Conservation (phyloP, 2,329 filamentous ascomycete genomes). For the Verticillium zaregamsianum region DNA sequence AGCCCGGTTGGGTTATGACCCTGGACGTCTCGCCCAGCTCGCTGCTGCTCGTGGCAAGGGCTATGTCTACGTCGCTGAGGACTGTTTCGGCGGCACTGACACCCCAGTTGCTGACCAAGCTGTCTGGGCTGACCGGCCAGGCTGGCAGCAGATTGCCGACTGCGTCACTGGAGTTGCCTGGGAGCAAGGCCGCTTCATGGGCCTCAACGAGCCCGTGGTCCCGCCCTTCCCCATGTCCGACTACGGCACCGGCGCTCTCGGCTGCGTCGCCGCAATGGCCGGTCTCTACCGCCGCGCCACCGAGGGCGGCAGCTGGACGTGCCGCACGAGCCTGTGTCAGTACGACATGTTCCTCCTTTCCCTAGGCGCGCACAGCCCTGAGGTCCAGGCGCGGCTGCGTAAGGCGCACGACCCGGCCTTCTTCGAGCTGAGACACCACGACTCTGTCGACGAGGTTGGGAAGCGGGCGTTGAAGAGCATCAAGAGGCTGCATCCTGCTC, state of each 20-base stretch:
- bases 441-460: constrained; percentile 56
- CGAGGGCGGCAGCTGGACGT: constrained; percentile 27
- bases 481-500: constrained; percentile 29
- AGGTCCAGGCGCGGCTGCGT: constrained; percentile 42
- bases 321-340: constrained; percentile 27
- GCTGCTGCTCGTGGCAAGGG: constrained; percentile 47
- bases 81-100: constrained; percentile 59
- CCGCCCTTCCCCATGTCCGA: constrained; percentile 53
- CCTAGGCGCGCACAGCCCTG: constrained; percentile 41
- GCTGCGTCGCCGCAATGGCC: constrained; percentile 26
- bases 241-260: constrained; percentile 29
- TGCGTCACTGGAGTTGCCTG: constrained; percentile 50
- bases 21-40: constrained; percentile 41
- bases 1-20: constrained; percentile 53
- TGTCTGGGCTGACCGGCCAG: constrained; percentile 53
- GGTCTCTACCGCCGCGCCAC: constrained; percentile 27
- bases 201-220: constrained; percentile 51
- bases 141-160: constrained; percentile 63
- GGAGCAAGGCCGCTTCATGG: constrained; percentile 49
- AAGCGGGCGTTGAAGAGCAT: constrained; percentile 49
- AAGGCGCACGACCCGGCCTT: constrained; percentile 45
- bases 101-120: constrained; percentile 14
- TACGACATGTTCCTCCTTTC: constrained; percentile 30
- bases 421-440: constrained; percentile 49
- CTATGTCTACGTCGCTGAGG: constrained; percentile 58